phyloP scores from a whole-genome alignment of 2,329 filamentous ascomycete genomes.

The Tolypocladium cylindrosporum region DNA sequence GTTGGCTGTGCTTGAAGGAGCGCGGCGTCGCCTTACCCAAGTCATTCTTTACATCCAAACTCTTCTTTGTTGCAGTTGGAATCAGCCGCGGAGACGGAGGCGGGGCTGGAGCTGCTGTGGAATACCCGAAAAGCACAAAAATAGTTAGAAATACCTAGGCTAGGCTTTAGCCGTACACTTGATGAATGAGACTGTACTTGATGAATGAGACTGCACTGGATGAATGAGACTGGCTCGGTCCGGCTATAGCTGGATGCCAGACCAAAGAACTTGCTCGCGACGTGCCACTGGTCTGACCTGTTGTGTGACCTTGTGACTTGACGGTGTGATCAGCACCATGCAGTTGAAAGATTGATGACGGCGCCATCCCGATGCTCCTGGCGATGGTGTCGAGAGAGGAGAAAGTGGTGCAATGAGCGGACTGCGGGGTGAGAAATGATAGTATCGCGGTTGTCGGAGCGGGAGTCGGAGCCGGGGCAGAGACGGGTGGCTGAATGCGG shows the following conservation, averaged over 20 bases:
- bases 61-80: not conserved
- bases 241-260: not conserved
- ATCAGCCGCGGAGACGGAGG: not conserved
- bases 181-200: not conserved
- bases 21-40: not conserved
- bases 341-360: no score
- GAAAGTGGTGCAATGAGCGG: not conserved
- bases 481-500: not conserved
- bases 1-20: not conserved
- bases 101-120: not conserved
- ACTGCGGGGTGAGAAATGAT: not conserved
- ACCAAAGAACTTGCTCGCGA: not conserved
- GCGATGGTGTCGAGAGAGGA: not conserved
- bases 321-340: not conserved
- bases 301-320: not conserved
- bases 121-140: not conserved
- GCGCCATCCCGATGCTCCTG: not conserved
- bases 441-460: slow-evolving; percentile 3
- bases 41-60: not conserved
- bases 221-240: not conserved
- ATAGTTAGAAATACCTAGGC: no score
- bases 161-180: not conserved
- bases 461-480: not conserved
- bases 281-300: not conserved
- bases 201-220: no score